A percentile compares a stretch with the other conserved stretches of the same genome.
phyloP scores from a whole-genome alignment of 2,329 filamentous ascomycete genomes.

The Cordyceps tenuipes region DNA sequence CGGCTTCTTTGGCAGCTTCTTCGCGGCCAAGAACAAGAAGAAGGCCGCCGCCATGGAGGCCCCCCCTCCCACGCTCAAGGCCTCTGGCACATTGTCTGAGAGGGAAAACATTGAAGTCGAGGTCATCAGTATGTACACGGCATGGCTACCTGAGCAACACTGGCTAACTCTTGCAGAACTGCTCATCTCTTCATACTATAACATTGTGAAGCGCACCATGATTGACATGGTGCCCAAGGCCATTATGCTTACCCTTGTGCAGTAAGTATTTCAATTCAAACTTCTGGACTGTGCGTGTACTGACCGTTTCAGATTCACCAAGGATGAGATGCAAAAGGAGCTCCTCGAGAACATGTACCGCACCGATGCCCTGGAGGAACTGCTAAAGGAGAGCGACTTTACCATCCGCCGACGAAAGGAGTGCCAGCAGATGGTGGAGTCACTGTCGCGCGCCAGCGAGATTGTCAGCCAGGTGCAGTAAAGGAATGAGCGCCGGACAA shows the following conservation, averaged over 20 bases:
- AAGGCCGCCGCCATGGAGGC: constrained; percentile 99
- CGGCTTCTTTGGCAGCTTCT: constrained; percentile 98
- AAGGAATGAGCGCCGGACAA: constrained; percentile 11
- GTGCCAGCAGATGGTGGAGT: constrained; percentile 99
- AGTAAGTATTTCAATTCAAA: constrained; percentile 50
- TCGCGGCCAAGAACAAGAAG: constrained; percentile 99
- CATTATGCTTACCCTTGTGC: constrained; percentile 93
- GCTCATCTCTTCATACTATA: constrained; percentile 93
- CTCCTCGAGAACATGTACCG: constrained; percentile 97
- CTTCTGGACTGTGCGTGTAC: not conserved
- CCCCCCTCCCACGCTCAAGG: constrained; percentile 86
- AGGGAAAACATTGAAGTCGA: constrained; percentile 94
- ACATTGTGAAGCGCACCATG: constrained; percentile 97
- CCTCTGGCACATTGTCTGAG: constrained; percentile 86
- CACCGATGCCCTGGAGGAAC: constrained; percentile 77
- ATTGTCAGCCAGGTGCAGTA: constrained; percentile 80
- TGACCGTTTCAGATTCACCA: constrained; percentile 59
- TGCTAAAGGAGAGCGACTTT: constrained; percentile 97
- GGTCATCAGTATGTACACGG: constrained; percentile 72
- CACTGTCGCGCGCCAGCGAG: constrained; percentile 78
- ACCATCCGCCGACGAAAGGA: constrained; percentile 92
- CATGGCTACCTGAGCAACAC: not conserved
- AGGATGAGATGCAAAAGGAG: constrained; percentile 97
- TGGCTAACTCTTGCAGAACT: constrained; percentile 52
- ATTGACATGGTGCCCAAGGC: constrained; percentile 99